Conservation (phyloP, 495 filamentous ascomycete species). For the Penicillium subrubescens region DNA sequence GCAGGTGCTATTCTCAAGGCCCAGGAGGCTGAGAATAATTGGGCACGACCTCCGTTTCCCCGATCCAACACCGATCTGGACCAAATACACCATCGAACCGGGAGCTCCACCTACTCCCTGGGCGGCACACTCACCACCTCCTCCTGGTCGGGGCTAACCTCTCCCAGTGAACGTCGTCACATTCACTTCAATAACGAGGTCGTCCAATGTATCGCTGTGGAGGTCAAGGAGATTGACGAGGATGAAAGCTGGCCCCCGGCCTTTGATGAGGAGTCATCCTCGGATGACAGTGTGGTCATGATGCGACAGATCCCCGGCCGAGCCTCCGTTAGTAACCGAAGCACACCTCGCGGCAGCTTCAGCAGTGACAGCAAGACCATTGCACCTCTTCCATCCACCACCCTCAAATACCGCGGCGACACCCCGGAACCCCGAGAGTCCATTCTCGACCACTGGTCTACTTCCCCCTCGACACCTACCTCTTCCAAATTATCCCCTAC, state of each 20-base stretch:
- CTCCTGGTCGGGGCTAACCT: constrained; percentile 54
- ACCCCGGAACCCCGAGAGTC: constrained; percentile 62
- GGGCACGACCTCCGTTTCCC: constrained; percentile 49
- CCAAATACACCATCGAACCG: constrained; percentile 45
- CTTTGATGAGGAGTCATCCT: constrained; percentile 64
- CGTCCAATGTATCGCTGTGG: constrained; percentile 92
- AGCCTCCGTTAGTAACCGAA: constrained; percentile 48
- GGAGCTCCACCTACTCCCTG: constrained; percentile 32
- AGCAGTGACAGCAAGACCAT: constrained; percentile 82
- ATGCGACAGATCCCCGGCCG: constrained; percentile 67
- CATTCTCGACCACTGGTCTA: constrained; percentile 37
- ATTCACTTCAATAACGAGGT: constrained; percentile 98
- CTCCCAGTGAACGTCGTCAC: constrained; percentile 75
- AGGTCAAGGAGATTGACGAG: constrained; percentile 74
- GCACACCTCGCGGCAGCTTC: constrained; percentile 54
- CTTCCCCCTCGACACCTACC: constrained; percentile 33
- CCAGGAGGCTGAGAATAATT: constrained; percentile 65
- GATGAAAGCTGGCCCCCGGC: constrained; percentile 55
- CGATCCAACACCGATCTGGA: constrained; percentile 69
- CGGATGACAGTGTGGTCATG: constrained; percentile 78
- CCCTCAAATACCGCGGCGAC: constrained; percentile 84
- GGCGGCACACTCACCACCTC: constrained; percentile 34
- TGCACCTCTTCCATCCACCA: constrained; percentile 89
- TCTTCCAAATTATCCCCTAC: constrained; percentile 59
- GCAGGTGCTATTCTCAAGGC: constrained; percentile 90